phyloP scores from a whole-genome alignment of 768 basidiomycete genomes.

The Lanmaoa pseudosensibilis region DNA sequence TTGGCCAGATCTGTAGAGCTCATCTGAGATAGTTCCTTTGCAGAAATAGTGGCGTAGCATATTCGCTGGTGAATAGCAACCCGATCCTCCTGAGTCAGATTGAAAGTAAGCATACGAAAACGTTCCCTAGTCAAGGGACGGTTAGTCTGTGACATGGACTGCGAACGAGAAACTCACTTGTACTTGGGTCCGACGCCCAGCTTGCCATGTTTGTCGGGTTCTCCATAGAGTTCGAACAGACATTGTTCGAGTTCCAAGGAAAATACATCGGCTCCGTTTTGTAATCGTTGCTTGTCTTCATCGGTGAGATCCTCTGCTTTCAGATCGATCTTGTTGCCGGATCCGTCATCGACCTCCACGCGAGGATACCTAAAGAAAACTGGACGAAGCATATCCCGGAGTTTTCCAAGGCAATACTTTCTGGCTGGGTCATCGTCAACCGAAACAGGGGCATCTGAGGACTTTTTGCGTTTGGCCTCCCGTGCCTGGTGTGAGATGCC shows the following conservation, averaged over 20 bases:
- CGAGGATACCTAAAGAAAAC: conserved; percentile 74
- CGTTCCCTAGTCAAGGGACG: conserved; percentile 59
- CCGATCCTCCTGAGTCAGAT: conserved; percentile 81
- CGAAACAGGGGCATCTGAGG: conserved; percentile 38
- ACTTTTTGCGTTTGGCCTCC: conserved; percentile 49
- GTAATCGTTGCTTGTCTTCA: conserved; percentile 56
- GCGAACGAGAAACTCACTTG: conserved; percentile 54
- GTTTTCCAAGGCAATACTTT: conserved; percentile 77
- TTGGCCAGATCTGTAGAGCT: conserved; percentile 87
- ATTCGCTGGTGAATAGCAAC: conserved; percentile 78
- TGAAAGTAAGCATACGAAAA: conserved; percentile 88
- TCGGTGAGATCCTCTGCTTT: conserved; percentile 55
- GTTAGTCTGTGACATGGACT: conserved; percentile 2
- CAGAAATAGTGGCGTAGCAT: conserved; percentile 60
- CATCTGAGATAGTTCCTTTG: conserved; percentile 78
- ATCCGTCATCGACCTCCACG: conserved; percentile 38
- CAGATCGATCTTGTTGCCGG: conserved; percentile 39
- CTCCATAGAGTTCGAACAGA: conserved; percentile 73
- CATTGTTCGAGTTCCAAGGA: conserved; percentile 72
- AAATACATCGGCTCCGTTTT: conserved; percentile 61
- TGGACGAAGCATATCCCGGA: conserved; percentile 67
- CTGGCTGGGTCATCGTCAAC: conserved; percentile 68
- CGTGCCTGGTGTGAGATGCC: conserved; percentile 37
- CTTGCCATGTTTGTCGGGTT: conserved; percentile 70
- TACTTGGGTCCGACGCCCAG: conserved; percentile 72